Conservation (phyloP, 768 basidiomycete species). For the Leccinum longicurvipes region DNA sequence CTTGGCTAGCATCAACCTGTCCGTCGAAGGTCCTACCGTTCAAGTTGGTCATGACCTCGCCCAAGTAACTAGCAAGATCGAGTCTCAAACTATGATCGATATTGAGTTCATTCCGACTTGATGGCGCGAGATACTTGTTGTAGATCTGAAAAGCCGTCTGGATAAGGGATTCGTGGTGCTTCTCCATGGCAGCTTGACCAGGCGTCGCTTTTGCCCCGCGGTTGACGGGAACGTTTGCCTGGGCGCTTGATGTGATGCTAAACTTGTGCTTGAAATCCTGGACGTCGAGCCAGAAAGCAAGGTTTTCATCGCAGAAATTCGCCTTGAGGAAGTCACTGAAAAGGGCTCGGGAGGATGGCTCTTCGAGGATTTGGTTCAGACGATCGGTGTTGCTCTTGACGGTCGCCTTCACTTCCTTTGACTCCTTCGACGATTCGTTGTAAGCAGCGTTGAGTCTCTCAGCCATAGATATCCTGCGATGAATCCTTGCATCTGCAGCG, state of each 20-base stretch:
- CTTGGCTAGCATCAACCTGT: constrained; percentile 78
- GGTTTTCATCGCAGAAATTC: constrained; percentile 98
- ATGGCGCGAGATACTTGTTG: constrained; percentile 93
- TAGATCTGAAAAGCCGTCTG: constrained; percentile 92
- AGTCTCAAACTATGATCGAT: constrained; percentile 96
- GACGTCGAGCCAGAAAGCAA: constrained; percentile 96
- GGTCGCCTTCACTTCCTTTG: constrained; percentile 40
- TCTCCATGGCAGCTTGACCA: constrained; percentile 90
- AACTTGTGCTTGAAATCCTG: constrained; percentile 97
- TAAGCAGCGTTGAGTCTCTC: constrained; percentile 59
- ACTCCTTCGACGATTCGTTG: constrained; percentile 50
- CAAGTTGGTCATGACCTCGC: constrained; percentile 77
- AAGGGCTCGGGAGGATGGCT: constrained; percentile 79
- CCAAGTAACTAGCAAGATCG: constrained; percentile 90
- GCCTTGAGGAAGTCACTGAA: constrained; percentile 93
- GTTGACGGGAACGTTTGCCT: constrained; percentile 47
- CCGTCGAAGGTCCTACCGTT: constrained; percentile 78
- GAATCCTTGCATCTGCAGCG: constrained; percentile 60
- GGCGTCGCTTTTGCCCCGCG: constrained; percentile 52
- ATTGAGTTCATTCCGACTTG: constrained; percentile 94
- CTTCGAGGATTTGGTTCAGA: constrained; percentile 87
- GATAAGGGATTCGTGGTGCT: constrained; percentile 92
- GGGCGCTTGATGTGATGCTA: constrained; percentile 89
- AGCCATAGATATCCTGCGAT: constrained; percentile 73
- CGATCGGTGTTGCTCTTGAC: constrained; percentile 94